Base-by-base conservation (phyloP, 495 filamentous ascomycete genomes). In the Neurospora tetrasperma region DNA sequence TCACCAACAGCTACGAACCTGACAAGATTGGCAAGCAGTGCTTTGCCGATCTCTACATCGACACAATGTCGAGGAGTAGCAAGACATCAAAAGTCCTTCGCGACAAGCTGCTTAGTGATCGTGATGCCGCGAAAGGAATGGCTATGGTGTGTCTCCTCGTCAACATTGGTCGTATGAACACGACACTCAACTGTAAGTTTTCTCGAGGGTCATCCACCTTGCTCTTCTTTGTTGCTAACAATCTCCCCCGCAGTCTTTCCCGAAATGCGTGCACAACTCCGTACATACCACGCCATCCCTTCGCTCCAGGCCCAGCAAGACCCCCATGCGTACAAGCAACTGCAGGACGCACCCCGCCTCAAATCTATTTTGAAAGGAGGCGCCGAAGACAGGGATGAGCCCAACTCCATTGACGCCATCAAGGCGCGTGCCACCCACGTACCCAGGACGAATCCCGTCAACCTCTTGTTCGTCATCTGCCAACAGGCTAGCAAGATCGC, bases 51-150 rank as follows among this genome's bases (percentile, higher is more conserved):
- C 88, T 98, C 69, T 99, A 99, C 82, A 93, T 99, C 79, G 94
- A 98, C 82, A 93, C 95, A 54, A 99, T 99, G 96, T 94, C 96
- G 8, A 87, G 93, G 82, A 99, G 96, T 82, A 98, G 93, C 87
- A 99, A 99, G 85, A 98, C 94, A 40, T 98, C 96, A 83, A 98
- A 98, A 82, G 96, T 99, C 73, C 86, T 99, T 70, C 92, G 96
- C 79, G 96, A 99, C 77, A 99, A 99, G 85, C 88, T 99, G 75
- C 89, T 97, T 77, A 95, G 89, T 77, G 96, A 98, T 80, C 91
- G 93, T 76, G 89, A 92, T 72, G 94, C 93, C 59, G 96, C 96
- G 40, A 92, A 97, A 79, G 93, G 92, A 78, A 99, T 99, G 96
- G 96, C 96, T 10, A 99, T 99, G 96, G 94, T 99, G 73, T 99